Percentiles rank a stretch among this genome's conserved stretches.
phyloP scores from a whole-genome alignment of 2,329 filamentous ascomycete genomes.

The Fusarium heterosporum region DNA sequence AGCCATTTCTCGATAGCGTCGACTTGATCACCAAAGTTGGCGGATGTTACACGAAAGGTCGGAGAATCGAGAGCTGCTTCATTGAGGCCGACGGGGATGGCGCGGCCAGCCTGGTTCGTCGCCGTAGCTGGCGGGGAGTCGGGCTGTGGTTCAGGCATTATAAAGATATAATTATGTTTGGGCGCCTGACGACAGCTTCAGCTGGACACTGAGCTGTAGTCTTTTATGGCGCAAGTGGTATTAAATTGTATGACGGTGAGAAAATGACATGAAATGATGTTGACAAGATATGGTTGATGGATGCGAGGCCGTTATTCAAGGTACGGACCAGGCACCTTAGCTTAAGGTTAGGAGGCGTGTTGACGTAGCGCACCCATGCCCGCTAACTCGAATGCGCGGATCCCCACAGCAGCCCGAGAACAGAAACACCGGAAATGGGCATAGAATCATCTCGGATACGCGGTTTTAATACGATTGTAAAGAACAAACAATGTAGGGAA shows the following conservation, averaged over 20 bases:
- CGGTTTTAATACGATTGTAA: constrained; percentile 9
- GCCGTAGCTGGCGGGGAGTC: constrained; percentile 40
- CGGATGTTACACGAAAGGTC: constrained; percentile 87
- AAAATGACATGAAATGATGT: constrained; percentile 42
- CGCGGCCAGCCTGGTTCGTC: constrained; percentile 40
- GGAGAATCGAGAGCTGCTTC: constrained; percentile 97
- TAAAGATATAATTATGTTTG: constrained; percentile 26
- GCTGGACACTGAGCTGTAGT: constrained; percentile 43
- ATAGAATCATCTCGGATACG: constrained; percentile 19
- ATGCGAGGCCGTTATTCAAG: constrained; percentile 28
- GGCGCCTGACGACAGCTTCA: constrained; percentile 45
- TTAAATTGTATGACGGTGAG: constrained; percentile 33
- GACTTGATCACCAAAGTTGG: constrained; percentile 91
- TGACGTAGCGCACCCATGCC: constrained; percentile 33
- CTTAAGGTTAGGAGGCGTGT: constrained; percentile 8
- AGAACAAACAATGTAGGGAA: neutral
- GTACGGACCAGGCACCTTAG: neutral
- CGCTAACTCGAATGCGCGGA: constrained; percentile 12
- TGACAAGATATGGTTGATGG: constrained; percentile 33
- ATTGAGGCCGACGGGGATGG: constrained; percentile 83
- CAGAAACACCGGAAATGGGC: constrained; percentile 26
- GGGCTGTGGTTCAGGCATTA: constrained; percentile 39
- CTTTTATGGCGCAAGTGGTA: constrained; percentile 32
- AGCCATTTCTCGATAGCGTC: constrained; percentile 95
- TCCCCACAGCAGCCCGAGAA: constrained; percentile 12